phyloP scores from a whole-genome alignment of 2,329 filamentous ascomycete species.

The Sclerotinia nivalis region DNA sequence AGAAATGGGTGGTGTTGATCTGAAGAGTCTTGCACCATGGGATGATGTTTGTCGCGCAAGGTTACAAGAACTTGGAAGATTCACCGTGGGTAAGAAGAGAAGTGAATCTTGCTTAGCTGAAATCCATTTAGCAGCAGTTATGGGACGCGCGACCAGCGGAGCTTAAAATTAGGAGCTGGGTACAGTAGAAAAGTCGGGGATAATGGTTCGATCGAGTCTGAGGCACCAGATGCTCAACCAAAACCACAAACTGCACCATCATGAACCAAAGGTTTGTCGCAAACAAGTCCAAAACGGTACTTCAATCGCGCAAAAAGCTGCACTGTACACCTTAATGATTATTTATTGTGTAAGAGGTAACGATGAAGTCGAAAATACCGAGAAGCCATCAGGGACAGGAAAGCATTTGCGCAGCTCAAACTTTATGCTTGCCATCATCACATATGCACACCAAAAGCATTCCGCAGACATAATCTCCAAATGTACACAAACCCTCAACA shows the following conservation, averaged over 20 bases:
- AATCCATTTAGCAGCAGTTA: neutral
- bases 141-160: too few species aligned
- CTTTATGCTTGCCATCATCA: neutral
- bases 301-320: neutral
- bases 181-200: neutral
- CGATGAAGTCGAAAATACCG: neutral
- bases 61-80: neutral
- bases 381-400: neutral
- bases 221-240: neutral
- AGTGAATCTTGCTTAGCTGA: neutral
- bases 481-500: neutral
- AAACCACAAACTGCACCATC: neutral
- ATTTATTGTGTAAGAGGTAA: neutral
- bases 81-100: neutral
- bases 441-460: neutral
- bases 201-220: neutral
- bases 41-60: neutral
- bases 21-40: neutral
- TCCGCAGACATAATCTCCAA: neutral
- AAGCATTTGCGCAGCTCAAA: neutral
- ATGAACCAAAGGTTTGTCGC: neutral
- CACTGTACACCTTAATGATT: neutral
- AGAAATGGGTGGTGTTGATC: too few species aligned
- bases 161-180: too few species aligned
- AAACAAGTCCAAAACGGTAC: neutral